These are phyloP conservation scores for Nakaseomyces sp. DNA, from an alignment of 1,139 yeast species.

Conservation along the genomic window DNA sequence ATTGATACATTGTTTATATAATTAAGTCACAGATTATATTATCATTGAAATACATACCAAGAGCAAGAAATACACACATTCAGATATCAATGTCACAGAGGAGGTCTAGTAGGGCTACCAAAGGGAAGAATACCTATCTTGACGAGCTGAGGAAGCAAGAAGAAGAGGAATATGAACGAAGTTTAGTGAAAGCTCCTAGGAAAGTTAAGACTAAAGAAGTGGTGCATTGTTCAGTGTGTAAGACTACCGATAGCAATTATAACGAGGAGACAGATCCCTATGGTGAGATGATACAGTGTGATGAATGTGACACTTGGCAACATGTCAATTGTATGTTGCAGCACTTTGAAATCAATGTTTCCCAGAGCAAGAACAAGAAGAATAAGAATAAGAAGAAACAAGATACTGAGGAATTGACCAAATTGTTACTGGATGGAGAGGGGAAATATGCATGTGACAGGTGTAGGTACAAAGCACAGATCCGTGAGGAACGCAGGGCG, in stretches of 20 bases:
- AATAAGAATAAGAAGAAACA: neutral
- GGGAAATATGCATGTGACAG: constrained; percentile 42
- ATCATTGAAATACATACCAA: no score
- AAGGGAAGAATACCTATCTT: constrained; percentile 23
- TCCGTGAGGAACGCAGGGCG: constrained; percentile 20
- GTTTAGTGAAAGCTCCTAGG: neutral
- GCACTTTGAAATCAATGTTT: neutral
- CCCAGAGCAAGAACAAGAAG: no score
- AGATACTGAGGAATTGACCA: neutral
- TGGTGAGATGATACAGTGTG: constrained; percentile 74
- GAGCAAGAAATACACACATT: no score
- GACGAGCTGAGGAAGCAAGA: constrained; percentile 17
- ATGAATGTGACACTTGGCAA: constrained; percentile 74
- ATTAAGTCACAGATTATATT: no score
- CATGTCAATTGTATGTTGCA: constrained; percentile 59
- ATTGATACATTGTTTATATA: no score
- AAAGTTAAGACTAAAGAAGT: constrained; percentile 10
- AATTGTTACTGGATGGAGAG: constrained; percentile 30
- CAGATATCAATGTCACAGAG: constrained; percentile 23
- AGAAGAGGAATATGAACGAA: constrained; percentile 6
- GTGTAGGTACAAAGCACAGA: constrained; percentile 33
- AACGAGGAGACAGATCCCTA: constrained; percentile 51
- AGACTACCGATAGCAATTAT: constrained; percentile 54
- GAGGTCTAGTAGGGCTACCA: constrained; percentile 21
- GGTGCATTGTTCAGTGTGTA: constrained; percentile 59